A percentile compares a stretch with the other conserved stretches of the same genome.
phyloP scores from a whole-genome alignment of 176 grass and related monocot genomes.

The Musa beccarii region DNA sequence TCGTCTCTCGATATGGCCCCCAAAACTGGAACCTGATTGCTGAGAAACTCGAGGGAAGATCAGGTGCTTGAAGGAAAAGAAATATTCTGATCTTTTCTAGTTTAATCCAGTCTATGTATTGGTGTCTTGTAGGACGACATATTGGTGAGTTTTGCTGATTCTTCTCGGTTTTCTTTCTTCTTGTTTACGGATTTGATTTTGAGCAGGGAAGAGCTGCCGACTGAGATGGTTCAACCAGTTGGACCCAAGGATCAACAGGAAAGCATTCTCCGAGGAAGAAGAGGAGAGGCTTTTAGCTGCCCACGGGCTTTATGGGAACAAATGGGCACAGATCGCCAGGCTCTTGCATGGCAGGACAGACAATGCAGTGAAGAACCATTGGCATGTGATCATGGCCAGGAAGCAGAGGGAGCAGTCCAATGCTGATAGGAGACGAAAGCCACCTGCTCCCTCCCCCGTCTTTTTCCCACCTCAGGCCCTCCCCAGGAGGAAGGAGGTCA shows the following conservation, averaged over 20 bases:
- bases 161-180: background rate
- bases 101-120: background rate
- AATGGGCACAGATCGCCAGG: conserved; percentile 4
- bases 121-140: background rate
- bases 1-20: background rate
- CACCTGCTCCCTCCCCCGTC: background rate
- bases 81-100: background rate
- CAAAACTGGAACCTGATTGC: conserved; percentile 9
- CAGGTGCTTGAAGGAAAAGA: background rate
- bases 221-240: conserved; percentile 16
- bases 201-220: conserved; percentile 13
- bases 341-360: background rate
- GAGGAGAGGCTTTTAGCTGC: conserved; percentile 8
- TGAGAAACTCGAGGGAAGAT: conserved; percentile 1
- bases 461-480: background rate
- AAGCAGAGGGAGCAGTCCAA: conserved; percentile 4
- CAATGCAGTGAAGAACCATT: conserved; percentile 10
- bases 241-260: conserved; percentile 10
- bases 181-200: background rate
- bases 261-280: conserved; percentile 5
- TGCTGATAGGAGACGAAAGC: background rate
- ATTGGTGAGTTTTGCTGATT: background rate
- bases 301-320: background rate
- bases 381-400: conserved; percentile 19
- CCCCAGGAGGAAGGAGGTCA: background rate